Percentiles rank a stretch among this genome's conserved stretches.
Evolutionary conservation across 2,329 filamentous ascomycete species (phyloP).

Genomic region (Cercospora sesami): DNA sequence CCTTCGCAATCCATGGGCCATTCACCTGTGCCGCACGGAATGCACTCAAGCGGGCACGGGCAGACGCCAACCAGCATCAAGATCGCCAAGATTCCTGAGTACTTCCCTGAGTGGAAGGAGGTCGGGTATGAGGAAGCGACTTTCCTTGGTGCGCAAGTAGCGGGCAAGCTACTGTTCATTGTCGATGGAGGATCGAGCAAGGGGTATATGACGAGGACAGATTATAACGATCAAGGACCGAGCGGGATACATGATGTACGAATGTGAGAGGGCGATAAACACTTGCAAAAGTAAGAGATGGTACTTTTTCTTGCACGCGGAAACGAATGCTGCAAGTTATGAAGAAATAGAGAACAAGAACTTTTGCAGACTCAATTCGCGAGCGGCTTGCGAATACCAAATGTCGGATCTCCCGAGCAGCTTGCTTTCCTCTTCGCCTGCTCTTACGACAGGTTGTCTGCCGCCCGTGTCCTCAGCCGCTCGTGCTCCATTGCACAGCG

Average conservation of each 20-base stretch:
- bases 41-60: constrained; percentile 56
- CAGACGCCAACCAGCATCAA: constrained; percentile 85
- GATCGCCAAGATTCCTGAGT: constrained; percentile 73
- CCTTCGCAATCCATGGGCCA: constrained; percentile 35
- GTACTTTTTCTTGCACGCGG: background rate
- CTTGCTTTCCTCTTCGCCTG: background rate
- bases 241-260: constrained; percentile 61
- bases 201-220: constrained; percentile 67
- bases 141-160: constrained; percentile 85
- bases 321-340: background rate
- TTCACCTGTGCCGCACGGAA: constrained; percentile 34
- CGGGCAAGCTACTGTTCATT: constrained; percentile 72
- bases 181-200: constrained; percentile 66
- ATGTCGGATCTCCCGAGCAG: background rate
- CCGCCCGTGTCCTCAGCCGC: background rate
- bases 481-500: background rate
- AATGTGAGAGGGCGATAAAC: constrained; percentile 13
- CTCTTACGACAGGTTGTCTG: background rate
- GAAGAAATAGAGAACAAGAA: background rate
- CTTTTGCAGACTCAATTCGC: background rate
- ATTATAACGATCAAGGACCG: constrained; percentile 68
- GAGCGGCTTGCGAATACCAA: background rate
- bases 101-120: constrained; percentile 87
- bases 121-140: constrained; percentile 73
- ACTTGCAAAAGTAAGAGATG: background rate